phyloP scores from a whole-genome alignment of 108 stramenopile species.

The Skeletonema costatum region DNA sequence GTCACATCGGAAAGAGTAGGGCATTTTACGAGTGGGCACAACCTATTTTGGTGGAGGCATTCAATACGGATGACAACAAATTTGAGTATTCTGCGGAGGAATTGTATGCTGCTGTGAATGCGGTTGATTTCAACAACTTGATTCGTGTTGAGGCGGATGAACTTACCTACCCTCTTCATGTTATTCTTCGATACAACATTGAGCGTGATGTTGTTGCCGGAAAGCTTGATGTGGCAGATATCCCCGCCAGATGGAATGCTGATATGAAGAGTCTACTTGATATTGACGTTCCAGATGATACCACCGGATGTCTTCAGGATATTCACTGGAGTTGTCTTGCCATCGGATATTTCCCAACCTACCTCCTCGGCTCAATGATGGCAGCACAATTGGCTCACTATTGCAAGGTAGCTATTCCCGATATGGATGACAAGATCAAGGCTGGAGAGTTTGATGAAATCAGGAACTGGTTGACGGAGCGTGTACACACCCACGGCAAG shows the following conservation, averaged over 20 bases:
- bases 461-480: slow-evolving; percentile 73
- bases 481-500: slow-evolving; percentile 82
- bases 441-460: slow-evolving; percentile 81
- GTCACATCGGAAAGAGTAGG: slow-evolving; percentile 76
- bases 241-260: slow-evolving; percentile 80
- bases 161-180: slow-evolving; percentile 91
- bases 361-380: slow-evolving; percentile 86
- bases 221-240: slow-evolving; percentile 62
- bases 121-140: slow-evolving; percentile 53
- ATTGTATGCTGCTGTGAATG: slow-evolving; percentile 83
- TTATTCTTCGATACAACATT: slow-evolving; percentile 87
- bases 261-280: slow-evolving; percentile 76
- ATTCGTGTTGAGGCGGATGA: slow-evolving; percentile 95
- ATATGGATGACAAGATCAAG: slow-evolving; percentile 67
- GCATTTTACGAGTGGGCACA: slow-evolving; percentile 77
- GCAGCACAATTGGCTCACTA: slow-evolving; percentile 86
- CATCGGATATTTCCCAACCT: slow-evolving; percentile 94
- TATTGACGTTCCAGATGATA: slow-evolving; percentile 81
- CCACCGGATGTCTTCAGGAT: slow-evolving; percentile 86
- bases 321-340: slow-evolving; percentile 83
- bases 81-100: slow-evolving; percentile 59
- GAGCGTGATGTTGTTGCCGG: slow-evolving; percentile 86
- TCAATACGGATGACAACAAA: slow-evolving; percentile 38
- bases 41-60: slow-evolving; percentile 62
- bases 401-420: slow-evolving; percentile 65